Percentiles rank a stretch among this genome's conserved stretches.
Conservation (phyloP, 306 rosid genomes). For the Acacia acuminata region DNA sequence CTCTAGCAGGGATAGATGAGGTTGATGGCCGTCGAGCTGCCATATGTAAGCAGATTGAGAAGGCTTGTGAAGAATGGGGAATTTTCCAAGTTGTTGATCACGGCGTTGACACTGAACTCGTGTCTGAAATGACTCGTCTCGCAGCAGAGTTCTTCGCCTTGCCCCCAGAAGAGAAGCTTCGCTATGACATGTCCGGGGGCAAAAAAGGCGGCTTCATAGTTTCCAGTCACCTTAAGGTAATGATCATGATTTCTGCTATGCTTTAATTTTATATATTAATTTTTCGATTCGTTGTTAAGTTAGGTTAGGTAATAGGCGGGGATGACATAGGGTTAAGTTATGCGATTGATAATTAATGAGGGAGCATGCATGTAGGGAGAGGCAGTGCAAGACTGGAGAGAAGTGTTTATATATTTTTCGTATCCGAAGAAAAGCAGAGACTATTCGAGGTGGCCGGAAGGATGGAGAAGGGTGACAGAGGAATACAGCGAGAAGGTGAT, state of each 20-base stretch:
- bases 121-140: slow-evolving; percentile 63
- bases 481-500: slow-evolving; percentile 77
- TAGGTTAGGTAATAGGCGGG: too few species aligned
- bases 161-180: slow-evolving; percentile 81
- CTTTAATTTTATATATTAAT: neutral
- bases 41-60: slow-evolving; percentile 62
- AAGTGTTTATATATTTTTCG: slow-evolving; percentile 72
- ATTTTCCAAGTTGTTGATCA: slow-evolving; percentile 84
- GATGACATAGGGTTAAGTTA: neutral
- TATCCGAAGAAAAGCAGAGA: slow-evolving; percentile 63
- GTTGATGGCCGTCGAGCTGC: slow-evolving; percentile 44
- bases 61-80: slow-evolving; percentile 93
- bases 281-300: neutral
- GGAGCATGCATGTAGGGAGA: slow-evolving; percentile 60
- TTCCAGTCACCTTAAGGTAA: slow-evolving; percentile 89
- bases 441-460: slow-evolving; percentile 79
- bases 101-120: slow-evolving; percentile 56
- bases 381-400: slow-evolving; percentile 81
- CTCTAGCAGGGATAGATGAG: slow-evolving; percentile 70
- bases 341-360: neutral
- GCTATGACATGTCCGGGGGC: slow-evolving; percentile 90
- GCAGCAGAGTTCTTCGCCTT: slow-evolving; percentile 71
- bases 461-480: slow-evolving; percentile 60
- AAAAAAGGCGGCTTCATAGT: slow-evolving; percentile 91
- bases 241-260: neutral